phyloP scores from a whole-genome alignment of 345 rosid species.

The Acer campestre region DNA sequence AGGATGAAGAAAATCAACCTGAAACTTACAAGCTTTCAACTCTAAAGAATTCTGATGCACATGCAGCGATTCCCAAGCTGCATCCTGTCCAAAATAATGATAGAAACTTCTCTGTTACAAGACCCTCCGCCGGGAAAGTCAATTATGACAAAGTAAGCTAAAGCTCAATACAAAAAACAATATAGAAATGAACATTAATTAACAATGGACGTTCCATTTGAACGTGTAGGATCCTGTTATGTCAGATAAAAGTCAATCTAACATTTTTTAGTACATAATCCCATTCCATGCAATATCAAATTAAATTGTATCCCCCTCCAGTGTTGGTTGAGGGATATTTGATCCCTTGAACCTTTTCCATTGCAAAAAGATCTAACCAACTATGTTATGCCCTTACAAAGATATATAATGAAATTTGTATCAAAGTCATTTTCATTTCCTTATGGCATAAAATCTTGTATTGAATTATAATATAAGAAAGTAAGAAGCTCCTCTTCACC shows the following conservation, averaged over 20 bases:
- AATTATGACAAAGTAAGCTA: slow-evolving; percentile 2
- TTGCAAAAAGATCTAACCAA: background rate
- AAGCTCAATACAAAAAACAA: background rate
- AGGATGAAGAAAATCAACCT: slow-evolving; percentile 1
- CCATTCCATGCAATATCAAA: background rate
- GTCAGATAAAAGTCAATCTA: background rate
- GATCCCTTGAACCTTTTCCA: background rate
- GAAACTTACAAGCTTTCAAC: slow-evolving; percentile 33
- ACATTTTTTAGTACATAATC: background rate
- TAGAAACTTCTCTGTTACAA: background rate
- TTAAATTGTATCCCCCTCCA: background rate
- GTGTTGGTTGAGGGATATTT: background rate
- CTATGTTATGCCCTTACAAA: background rate
- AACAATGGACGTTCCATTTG: background rate
- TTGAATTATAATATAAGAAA: background rate
- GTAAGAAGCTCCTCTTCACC: background rate
- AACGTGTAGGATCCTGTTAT: background rate
- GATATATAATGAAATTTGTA: background rate
- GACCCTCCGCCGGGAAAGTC: background rate
- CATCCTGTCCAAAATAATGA: slow-evolving; percentile 32
- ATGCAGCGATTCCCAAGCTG: slow-evolving; percentile 42
- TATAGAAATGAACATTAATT: background rate
- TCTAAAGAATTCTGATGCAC: slow-evolving; percentile 30
- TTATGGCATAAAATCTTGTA: background rate
- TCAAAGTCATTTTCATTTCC: background rate